Conservation (phyloP, 2,329 filamentous ascomycete species). For the Fusarium palustre region DNA sequence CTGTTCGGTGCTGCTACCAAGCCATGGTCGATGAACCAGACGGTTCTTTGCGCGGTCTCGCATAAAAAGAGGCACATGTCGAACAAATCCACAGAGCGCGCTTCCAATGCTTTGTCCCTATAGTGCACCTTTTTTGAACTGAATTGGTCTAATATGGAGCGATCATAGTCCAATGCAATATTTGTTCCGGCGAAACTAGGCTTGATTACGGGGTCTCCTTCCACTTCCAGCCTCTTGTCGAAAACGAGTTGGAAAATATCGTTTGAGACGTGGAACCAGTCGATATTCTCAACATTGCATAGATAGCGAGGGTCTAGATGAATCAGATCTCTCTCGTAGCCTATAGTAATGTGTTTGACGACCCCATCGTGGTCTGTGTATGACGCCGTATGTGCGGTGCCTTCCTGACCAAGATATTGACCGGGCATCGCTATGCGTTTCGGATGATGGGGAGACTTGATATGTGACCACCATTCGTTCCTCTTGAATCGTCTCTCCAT, state of each 20-base stretch:
- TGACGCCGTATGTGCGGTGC: conserved; percentile 5
- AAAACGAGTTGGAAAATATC: background rate
- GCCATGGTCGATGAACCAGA: conserved; percentile 29
- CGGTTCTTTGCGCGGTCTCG: background rate
- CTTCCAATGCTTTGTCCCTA: background rate
- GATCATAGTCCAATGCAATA: conserved; percentile 27
- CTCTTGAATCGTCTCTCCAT: conserved; percentile 15
- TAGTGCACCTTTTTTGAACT: background rate
- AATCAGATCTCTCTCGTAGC: conserved; percentile 13
- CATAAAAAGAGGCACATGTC: conserved; percentile 9
- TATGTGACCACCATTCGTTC: conserved; percentile 35
- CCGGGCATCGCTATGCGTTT: background rate
- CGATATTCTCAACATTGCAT: background rate
- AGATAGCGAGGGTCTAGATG: conserved; percentile 12
- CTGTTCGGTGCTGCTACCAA: background rate
- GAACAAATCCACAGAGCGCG: background rate
- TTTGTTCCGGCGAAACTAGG: conserved; percentile 20
- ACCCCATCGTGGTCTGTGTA: background rate
- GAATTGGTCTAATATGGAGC: background rate
- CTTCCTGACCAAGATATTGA: background rate
- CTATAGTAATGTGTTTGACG: conserved; percentile 20
- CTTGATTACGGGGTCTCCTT: background rate
- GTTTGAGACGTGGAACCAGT: background rate
- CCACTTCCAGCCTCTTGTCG: background rate
- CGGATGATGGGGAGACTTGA: background rate